These are phyloP conservation scores for Wickerhamiella occidentalis DNA, from an alignment of 805 yeast species.

Conservation along the genomic window DNA sequence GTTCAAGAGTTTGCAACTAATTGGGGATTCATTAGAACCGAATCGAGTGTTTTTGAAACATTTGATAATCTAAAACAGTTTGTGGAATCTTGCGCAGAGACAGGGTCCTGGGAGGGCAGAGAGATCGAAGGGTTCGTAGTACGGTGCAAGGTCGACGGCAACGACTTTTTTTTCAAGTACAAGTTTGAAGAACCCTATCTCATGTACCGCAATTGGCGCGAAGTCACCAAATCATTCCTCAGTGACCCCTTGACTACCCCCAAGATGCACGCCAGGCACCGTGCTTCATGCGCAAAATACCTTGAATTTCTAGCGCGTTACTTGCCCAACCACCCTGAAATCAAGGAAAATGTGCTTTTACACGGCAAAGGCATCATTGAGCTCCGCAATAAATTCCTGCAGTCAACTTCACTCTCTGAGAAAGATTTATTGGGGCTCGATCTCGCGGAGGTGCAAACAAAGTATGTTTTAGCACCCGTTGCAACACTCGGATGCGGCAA, in stretches of 20 bases:
- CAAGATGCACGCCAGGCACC: constrained; percentile 36
- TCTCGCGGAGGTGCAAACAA: constrained; percentile 27
- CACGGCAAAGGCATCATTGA: constrained; percentile 61
- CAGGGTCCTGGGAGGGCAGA: constrained; percentile 56
- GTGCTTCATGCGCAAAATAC: constrained; percentile 51
- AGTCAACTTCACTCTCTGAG: constrained; percentile 43
- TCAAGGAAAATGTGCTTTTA: constrained; percentile 35
- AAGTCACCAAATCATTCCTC: constrained; percentile 56
- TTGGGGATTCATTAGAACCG: constrained; percentile 58
- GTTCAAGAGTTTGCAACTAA: constrained; percentile 48
- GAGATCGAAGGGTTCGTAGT: constrained; percentile 93
- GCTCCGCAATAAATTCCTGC: constrained; percentile 54
- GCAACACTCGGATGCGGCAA: constrained; percentile 95
- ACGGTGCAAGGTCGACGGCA: constrained; percentile 37
- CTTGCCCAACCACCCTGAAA: constrained; percentile 38
- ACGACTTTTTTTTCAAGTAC: constrained; percentile 73
- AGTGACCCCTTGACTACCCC: constrained; percentile 12
- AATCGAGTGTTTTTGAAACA: constrained; percentile 33
- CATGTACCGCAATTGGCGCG: constrained; percentile 83
- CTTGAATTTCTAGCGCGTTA: constrained; percentile 51
- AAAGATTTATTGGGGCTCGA: constrained; percentile 43
- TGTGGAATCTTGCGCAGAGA: constrained; percentile 43
- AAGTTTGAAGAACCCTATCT: constrained; percentile 93
- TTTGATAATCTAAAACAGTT: constrained; percentile 37
- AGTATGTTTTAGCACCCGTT: constrained; percentile 63